Evolutionary conservation across 208 protist genomes (phyloP).

Genomic region (Acanthamoeba castellanii): DNA sequence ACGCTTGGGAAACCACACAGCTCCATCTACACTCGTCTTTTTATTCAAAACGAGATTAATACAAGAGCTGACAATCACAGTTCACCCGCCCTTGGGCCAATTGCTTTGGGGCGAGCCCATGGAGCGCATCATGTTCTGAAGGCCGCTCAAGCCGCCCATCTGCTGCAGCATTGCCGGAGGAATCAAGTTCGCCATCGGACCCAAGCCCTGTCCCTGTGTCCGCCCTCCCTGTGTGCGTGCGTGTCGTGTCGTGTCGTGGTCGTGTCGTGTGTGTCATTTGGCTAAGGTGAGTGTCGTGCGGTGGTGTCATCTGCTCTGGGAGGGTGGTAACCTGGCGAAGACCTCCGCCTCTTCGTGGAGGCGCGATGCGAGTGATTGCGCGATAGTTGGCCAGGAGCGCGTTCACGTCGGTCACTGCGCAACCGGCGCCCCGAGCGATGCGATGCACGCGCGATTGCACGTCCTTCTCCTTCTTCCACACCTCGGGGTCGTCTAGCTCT

Average conservation of each 20-base stretch:
- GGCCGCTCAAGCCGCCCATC: slow-evolving; percentile 81
- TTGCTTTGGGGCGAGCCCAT: not conserved
- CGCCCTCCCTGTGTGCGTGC: not conserved
- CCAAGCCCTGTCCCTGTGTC: slow-evolving; percentile 32
- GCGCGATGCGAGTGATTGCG: not conserved
- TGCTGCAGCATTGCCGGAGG: slow-evolving; percentile 85
- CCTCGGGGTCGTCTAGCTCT: slow-evolving; percentile 80
- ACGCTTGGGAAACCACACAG: too few relatives aligned
- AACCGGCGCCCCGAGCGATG: slow-evolving; percentile 86
- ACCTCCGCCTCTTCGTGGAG: not conserved
- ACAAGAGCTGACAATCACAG: too few relatives aligned
- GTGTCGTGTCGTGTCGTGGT: not conserved
- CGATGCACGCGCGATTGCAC: slow-evolving; percentile 74
- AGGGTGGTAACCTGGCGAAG: not conserved
- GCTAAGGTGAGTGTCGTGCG: slow-evolving; percentile 78
- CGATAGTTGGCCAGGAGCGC: not conserved
- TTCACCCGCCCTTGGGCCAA: too few relatives aligned
- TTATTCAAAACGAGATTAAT: too few relatives aligned
- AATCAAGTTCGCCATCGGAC: slow-evolving; percentile 80
- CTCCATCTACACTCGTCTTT: too few relatives aligned
- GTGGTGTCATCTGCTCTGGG: slow-evolving; percentile 78
- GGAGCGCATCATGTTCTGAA: not conserved
- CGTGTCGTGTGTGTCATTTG: slow-evolving; percentile 55
- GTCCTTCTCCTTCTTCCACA: slow-evolving; percentile 66
- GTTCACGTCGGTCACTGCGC: slow-evolving; percentile 76